Conservation (phyloP, 352 stramenopile genomes). For the Halophytophthora polymorphica region DNA sequence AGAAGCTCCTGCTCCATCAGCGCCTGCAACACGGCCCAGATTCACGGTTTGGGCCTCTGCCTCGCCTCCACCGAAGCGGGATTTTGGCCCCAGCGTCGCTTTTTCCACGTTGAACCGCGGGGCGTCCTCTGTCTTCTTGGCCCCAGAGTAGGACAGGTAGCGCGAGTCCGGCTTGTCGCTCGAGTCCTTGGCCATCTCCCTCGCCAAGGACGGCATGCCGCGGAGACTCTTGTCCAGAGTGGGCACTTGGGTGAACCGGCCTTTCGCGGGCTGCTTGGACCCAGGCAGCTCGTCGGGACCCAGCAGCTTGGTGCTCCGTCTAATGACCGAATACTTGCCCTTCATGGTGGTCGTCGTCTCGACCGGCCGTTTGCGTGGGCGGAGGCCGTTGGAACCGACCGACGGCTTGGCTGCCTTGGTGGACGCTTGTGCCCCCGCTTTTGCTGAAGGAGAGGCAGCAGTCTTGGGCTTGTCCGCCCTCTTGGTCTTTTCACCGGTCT, state of each 20-base stretch:
- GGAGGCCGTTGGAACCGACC: constrained; percentile 45
- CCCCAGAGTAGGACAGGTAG: constrained; percentile 48
- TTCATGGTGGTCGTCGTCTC: constrained; percentile 34
- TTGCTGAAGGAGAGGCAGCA: too few relatives aligned
- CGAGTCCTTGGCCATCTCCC: constrained; percentile 20
- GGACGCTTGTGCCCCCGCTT: background rate
- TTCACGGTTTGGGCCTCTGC: constrained; percentile 2
- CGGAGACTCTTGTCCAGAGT: constrained; percentile 18
- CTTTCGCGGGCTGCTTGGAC: constrained; percentile 11
- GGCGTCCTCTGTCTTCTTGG: constrained; percentile 24
- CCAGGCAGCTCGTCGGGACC: constrained; percentile 13
- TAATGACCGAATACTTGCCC: constrained; percentile 31
- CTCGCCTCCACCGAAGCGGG: constrained; percentile 23
- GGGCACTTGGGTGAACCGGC: constrained; percentile 20
- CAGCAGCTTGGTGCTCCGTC: constrained; percentile 49
- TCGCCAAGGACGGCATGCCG: constrained; percentile 17
- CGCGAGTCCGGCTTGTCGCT: constrained; percentile 16
- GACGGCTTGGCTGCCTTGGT: constrained; percentile 7
- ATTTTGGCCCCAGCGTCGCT: constrained; percentile 19
- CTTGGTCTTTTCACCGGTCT: too few relatives aligned
- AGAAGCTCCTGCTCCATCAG: constrained; percentile 6
- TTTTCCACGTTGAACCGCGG: constrained; percentile 13
- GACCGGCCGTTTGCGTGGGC: constrained; percentile 24
- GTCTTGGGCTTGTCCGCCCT: too few relatives aligned
- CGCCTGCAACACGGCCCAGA: background rate